Base-by-base conservation (phyloP, 352 stramenopile genomes). In the Phytopythium helicoides region DNA sequence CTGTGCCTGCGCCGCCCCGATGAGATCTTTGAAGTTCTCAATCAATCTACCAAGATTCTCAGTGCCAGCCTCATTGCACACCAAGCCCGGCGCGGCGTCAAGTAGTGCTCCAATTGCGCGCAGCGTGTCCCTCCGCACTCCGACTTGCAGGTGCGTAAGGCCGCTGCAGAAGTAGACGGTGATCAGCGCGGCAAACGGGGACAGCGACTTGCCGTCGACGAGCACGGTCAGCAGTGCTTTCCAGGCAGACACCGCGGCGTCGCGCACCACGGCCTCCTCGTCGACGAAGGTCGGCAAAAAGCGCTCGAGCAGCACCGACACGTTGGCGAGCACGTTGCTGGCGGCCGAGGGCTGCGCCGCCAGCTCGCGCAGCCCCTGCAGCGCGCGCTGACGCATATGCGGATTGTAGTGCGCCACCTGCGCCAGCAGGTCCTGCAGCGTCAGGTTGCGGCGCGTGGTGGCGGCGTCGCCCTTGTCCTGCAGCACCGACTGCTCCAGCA, bases 351-450 rank as follows among this genome's bases (percentile, higher is more conserved):
- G 66, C 26, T 73, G 66, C 28, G 67, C 57, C 22, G 74, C 73
- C 21, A 94, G 57, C 47, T 94, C 83, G 9, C 71, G 70, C 14
- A 94, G 40, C 1, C 81, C 79, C 28, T 86, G 75, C 26, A 94
- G 50, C 23, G 81, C 79, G 45, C 72, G 72, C 62, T 91, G 78
- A 8, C 83, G 81, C 37, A 94, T 69, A 52, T 94, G 79, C 4
- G 75, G 79, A 47, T 92, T 94, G 65, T 94, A 94, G 59, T 94
- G 83, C 26, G 75, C 73, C 5, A 76, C 64, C 52, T 91, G 79
- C 26, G 62, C 49, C 58, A 94, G 56, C 33, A 94, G 59, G 44
- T 92, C 83, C 31, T 83, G 67, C 31, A 94, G 66, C 37, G 81
- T 74, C 44, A 86, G 64, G 52, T 76, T 69, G 19, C 79, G 77